A percentile compares a stretch with the other conserved stretches of the same genome.
phyloP scores from a whole-genome alignment of 495 filamentous ascomycete genomes.

The Lophiostoma macrostomum region DNA sequence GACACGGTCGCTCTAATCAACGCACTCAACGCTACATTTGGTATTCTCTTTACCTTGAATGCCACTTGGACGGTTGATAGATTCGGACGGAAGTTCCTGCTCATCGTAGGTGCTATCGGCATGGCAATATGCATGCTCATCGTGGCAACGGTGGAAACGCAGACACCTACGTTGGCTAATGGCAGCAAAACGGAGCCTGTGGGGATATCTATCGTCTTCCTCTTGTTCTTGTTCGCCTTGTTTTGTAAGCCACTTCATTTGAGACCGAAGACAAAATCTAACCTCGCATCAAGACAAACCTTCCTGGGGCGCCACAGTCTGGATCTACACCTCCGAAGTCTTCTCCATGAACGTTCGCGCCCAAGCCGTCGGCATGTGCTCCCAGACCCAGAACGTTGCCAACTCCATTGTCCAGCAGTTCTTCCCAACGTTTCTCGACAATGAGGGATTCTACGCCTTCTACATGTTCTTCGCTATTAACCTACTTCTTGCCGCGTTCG shows the following conservation, averaged over 20 bases:
- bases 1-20: conserved; percentile 34
- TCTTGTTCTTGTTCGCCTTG: conserved; percentile 63
- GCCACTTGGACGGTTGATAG: conserved; percentile 47
- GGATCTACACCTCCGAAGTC: conserved; percentile 66
- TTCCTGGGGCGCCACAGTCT: conserved; percentile 63
- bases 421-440: conserved; percentile 62
- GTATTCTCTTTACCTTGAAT: conserved; percentile 38
- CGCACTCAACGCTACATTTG: conserved; percentile 42
- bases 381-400: conserved; percentile 64
- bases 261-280: neutral
- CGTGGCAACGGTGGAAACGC: conserved; percentile 35
- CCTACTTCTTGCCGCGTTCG: conserved; percentile 61
- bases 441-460: conserved; percentile 54
- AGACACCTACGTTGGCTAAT: conserved; percentile 48
- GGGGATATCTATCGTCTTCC: conserved; percentile 61
- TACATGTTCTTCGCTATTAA: conserved; percentile 55
- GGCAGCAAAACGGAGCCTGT: conserved; percentile 55
- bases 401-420: conserved; percentile 64
- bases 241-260: conserved; percentile 49
- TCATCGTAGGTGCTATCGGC: conserved; percentile 55
- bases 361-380: conserved; percentile 66
- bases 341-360: conserved; percentile 67
- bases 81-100: conserved; percentile 56
- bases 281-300: conserved; percentile 49
- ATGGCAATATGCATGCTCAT: conserved; percentile 53